Conservation (phyloP, 164 flowering plant genomes). For the Sedum album region DNA sequence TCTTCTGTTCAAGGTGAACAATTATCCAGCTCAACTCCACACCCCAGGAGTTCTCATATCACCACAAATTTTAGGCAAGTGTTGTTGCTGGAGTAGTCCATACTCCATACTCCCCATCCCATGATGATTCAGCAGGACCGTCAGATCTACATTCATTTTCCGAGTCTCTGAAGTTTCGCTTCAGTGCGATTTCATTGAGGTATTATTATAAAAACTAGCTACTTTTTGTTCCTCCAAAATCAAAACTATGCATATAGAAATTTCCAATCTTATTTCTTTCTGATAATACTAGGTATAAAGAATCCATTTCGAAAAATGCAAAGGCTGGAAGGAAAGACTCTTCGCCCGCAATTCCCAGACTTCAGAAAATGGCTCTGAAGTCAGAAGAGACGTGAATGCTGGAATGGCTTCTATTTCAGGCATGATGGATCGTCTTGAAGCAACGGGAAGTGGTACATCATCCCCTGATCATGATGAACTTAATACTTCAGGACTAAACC, state of each 20-base stretch:
- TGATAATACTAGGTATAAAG: conserved; percentile 47
- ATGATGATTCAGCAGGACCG: conserved; percentile 72
- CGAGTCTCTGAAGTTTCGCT: conserved; percentile 64
- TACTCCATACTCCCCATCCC: conserved; percentile 39
- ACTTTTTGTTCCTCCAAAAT: not conserved
- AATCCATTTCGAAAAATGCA: conserved; percentile 67
- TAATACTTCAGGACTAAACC: conserved; percentile 23
- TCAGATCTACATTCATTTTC: conserved; percentile 80
- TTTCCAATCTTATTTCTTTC: conserved; percentile 11
- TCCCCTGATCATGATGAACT: conserved; percentile 22
- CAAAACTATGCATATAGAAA: not conserved
- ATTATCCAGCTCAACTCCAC: conserved; percentile 33
- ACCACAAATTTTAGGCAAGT: conserved; percentile 29
- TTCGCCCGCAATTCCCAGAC: conserved; percentile 53
- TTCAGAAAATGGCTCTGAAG: conserved; percentile 50
- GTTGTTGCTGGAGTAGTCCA: conserved; percentile 26
- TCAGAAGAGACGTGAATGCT: conserved; percentile 48
- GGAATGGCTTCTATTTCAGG: conserved; percentile 58
- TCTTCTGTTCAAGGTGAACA: conserved; percentile 29
- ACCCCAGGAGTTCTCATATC: conserved; percentile 18
- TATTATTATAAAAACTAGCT: conserved; percentile 14
- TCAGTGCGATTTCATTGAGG: conserved; percentile 65
- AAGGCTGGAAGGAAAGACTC: conserved; percentile 73
- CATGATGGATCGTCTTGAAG: conserved; percentile 44
- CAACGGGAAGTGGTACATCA: conserved; percentile 31